Evolutionary conservation across 495 filamentous ascomycete genomes (phyloP).

Genomic region (Staphylotrichum longicolle): DNA sequence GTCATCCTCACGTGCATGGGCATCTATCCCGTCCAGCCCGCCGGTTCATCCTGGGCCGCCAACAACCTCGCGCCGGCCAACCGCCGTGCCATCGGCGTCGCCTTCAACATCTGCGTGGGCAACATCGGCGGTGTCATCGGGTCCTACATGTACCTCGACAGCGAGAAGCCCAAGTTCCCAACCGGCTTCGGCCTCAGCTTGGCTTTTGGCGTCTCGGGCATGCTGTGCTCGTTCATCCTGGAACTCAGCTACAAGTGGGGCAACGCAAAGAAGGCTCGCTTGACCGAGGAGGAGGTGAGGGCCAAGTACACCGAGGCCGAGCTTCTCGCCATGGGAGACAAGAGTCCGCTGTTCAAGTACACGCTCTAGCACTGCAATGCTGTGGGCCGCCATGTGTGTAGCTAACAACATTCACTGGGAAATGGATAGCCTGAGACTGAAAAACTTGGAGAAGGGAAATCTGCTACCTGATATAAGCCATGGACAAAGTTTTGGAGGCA

Average conservation of each 20-base stretch:
- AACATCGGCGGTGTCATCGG: slow-evolving; percentile 1
- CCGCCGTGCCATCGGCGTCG: slow-evolving; percentile 3
- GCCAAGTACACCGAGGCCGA: slow-evolving; percentile 1
- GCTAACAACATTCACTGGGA: too few species aligned
- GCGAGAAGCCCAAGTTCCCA: background rate
- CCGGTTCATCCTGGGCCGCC: slow-evolving; percentile 2
- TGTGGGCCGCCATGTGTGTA: too few species aligned
- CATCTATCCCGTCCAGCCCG: background rate
- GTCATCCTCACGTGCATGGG: slow-evolving; percentile 6
- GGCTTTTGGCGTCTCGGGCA: slow-evolving; percentile 4
- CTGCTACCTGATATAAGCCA: too few species aligned
- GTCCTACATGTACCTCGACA: slow-evolving; percentile 1
- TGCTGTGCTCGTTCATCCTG: background rate
- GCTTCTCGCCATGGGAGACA: background rate
- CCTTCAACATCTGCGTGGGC: slow-evolving; percentile 2
- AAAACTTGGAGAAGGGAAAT: too few species aligned
- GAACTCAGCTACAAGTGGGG: slow-evolving; percentile 7
- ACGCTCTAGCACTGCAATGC: background rate
- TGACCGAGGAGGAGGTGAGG: slow-evolving; percentile 2
- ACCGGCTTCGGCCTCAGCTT: slow-evolving; percentile 5
- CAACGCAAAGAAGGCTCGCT: slow-evolving; percentile 2
- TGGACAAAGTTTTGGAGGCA: too few species aligned
- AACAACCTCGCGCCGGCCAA: slow-evolving; percentile 1
- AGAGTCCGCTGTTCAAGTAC: slow-evolving; percentile 6
- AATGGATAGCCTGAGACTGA: too few species aligned